These are phyloP conservation scores for Backusella sp. DNA, from an alignment of 192 early-diverging fungal species.

Conservation along the genomic window DNA sequence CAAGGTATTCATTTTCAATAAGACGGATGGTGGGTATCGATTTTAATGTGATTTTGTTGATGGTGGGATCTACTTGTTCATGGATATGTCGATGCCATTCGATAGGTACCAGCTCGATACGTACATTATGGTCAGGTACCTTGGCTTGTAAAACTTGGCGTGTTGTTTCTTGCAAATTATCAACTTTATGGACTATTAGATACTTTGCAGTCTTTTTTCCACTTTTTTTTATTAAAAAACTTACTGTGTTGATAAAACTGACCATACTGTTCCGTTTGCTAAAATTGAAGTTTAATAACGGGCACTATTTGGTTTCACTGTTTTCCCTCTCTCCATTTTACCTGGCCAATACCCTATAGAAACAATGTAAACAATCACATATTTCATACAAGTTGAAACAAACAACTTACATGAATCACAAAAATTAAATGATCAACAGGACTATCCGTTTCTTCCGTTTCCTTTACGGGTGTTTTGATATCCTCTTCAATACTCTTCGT, in stretches of 20 bases:
- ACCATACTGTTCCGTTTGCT: constrained; percentile 45
- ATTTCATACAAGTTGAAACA: background rate
- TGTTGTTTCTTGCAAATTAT: constrained; percentile 37
- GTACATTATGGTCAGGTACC: constrained; percentile 34
- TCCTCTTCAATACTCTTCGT: background rate
- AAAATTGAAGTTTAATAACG: background rate
- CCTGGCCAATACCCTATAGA: constrained; percentile 37
- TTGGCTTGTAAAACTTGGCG: constrained; percentile 39
- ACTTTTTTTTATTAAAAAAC: background rate
- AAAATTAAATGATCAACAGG: constrained; percentile 38
- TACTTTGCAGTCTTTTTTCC: background rate
- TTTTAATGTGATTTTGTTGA: constrained; percentile 39
- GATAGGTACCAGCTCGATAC: constrained; percentile 40
- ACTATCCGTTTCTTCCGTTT: constrained; percentile 5
- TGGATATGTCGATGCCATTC: constrained; percentile 42
- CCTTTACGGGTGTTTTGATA: background rate
- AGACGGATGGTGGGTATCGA: constrained; percentile 40
- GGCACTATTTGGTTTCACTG: background rate
- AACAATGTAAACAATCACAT: background rate
- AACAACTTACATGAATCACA: constrained; percentile 35
- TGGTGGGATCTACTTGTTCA: constrained; percentile 29
- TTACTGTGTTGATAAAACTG: constrained; percentile 42
- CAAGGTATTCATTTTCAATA: constrained; percentile 43
- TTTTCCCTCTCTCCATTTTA: constrained; percentile 1
- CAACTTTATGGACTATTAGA: constrained; percentile 19